Base-by-base conservation (phyloP, 345 rosid species). In the Lumnitzera racemosa region DNA sequence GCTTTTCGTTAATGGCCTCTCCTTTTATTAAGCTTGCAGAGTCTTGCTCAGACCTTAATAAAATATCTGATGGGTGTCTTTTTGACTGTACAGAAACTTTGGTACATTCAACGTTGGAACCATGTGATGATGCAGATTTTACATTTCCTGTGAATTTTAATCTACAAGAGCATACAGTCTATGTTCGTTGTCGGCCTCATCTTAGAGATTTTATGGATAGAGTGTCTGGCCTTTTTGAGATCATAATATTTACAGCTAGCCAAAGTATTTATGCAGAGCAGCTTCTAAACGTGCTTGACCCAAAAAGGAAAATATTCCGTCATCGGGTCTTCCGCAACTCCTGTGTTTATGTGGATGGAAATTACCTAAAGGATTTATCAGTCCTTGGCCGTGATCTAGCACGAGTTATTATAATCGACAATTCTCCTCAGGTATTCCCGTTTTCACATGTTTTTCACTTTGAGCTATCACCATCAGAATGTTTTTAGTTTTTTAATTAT, bases 201-300 rank as follows among this genome's bases (percentile, higher is more conserved):
- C 87, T 95, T 57, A 79, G 75, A 64, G 95, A 88, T 67, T 95
- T 95, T 66, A 73, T 90, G 94, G 99, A 95, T 72, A 77, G 90
- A 72, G 91, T 85, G 61, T 71, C 98, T 12, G 46, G 81, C 68
- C 84, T 86, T 29, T 95, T 95, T 63, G 97, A 95, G 84, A 86
- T 95, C 53, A 82, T 88, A 51, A 88, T 95, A 72, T 95, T 95
- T 73, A 95, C 99, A 23, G 99, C 99, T 50, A 95, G 99, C 72
- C 98, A 88, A 74, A 90, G 97, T 59, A 90, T 95, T 50, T 95
- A 95, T 62, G 99, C 99, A 0, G 96, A 88, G 66, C 98, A 95
- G 61, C 98, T 95, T 61, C 82, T 95, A 65, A 90, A 95, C 67
- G 92, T 95, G 67, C 98, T 95, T n/a, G 99, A 95, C 72, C 99